phyloP scores from a whole-genome alignment of 768 basidiomycete genomes.

The Ramaria rubella region DNA sequence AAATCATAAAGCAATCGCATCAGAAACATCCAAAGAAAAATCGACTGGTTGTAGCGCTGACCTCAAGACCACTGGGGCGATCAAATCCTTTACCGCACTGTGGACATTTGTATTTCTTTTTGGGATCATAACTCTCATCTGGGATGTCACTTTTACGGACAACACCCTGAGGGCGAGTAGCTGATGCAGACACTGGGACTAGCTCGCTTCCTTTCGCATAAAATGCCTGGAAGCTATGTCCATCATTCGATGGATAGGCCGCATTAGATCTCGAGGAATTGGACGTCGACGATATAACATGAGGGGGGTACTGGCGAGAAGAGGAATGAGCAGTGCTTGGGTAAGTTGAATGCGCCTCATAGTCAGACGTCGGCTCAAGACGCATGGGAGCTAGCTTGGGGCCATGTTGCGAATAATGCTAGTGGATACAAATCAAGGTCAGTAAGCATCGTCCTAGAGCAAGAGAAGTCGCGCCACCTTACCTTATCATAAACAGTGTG shows the following conservation, averaged over 20 bases:
- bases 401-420: background rate
- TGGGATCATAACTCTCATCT: slow-evolving; percentile 1
- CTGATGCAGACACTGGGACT: background rate
- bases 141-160: background rate
- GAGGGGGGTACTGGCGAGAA: background rate
- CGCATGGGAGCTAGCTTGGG: background rate
- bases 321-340: background rate
- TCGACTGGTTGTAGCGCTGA: background rate
- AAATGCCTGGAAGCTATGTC: background rate
- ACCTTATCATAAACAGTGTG: background rate
- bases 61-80: slow-evolving; percentile 6
- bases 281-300: background rate
- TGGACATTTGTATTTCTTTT: slow-evolving; percentile 2
- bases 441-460: background rate
- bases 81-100: slow-evolving; percentile 8
- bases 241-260: background rate
- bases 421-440: background rate
- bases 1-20: background rate
- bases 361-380: background rate
- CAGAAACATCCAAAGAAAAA: background rate
- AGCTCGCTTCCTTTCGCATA: background rate
- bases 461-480: no score
- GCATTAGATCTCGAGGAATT: background rate
- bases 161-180: slow-evolving; percentile 3
- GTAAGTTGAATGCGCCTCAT: background rate